Base-by-base conservation (phyloP, 768 basidiomycete genomes). In the Mycena galopus region DNA sequence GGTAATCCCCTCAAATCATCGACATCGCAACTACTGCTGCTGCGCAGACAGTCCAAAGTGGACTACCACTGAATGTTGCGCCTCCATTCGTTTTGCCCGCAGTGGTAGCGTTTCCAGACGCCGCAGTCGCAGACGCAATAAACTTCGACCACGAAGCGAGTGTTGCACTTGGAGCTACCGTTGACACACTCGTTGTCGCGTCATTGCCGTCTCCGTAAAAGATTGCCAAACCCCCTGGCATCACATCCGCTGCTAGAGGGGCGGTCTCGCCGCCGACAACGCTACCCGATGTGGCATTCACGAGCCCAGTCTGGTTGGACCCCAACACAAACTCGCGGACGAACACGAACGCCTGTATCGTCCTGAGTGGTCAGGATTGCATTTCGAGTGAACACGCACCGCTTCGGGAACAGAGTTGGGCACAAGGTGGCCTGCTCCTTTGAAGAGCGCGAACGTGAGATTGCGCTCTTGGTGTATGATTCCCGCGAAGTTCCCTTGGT, bases 381-480 rank as follows among this genome's bases (percentile, higher is more conserved):
- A 3, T 23, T 30, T 8, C 17, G 23, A 29, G 32, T 21, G 17
- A n/a, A 7, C 12, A 68, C 71, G 3, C 11, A 76, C 74, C 37
- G 72, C 71, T 23, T 62, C 73, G n/a, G 77, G 77, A 9, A 64
- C 69, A 17, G 35, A 16, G 8, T 25, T 17, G 30, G 73, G 77
- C 11, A 78, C 74, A 2, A 74, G 71, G 66, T 78, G 78, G 9
- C 74, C 74, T 19, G 70, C 71, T 23, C 73, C 65, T 33, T 65
- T 27, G 59, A 73, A 69, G 19, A 75, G 51, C 14, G 37, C 77
- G 42, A 71, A 75, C 80, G 74, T 76, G 84, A 87, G 84, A 44
- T 83, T 84, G 27, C 88, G 86, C 76, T 89, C 88, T 75, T 88
- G 87, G 73, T 89, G 89, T 2, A 89, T 80, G 42, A 89, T 84